phyloP scores from a whole-genome alignment of 2,329 filamentous ascomycete species.

The Aspergillus floridensis region DNA sequence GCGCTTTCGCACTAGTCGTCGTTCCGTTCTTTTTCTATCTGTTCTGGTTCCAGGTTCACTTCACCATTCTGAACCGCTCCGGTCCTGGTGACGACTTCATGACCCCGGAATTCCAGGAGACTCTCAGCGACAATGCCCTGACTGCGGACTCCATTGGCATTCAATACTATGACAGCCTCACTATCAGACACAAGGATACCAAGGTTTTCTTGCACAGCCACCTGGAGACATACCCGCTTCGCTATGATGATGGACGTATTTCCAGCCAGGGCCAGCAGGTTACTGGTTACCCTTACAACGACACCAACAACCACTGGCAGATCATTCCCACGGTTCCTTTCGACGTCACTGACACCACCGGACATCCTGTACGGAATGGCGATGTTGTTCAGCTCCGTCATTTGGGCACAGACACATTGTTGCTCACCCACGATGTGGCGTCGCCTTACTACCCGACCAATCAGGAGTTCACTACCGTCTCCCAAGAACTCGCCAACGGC shows the following conservation, averaged over 20 bases:
- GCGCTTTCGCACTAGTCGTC: constrained; percentile 79
- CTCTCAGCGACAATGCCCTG: constrained; percentile 91
- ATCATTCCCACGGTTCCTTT: constrained; percentile 66
- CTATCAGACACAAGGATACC: constrained; percentile 93
- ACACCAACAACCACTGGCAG: constrained; percentile 99
- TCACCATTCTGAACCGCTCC: constrained; percentile 80
- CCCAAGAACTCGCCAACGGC: constrained; percentile 68
- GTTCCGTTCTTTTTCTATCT: constrained; percentile 97
- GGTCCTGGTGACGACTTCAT: constrained; percentile 98
- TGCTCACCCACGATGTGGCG: constrained; percentile 93
- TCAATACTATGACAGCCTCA: constrained; percentile 85
- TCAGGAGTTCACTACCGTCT: constrained; percentile 91
- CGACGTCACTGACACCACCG: constrained; percentile 55
- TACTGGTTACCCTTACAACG: constrained; percentile 95
- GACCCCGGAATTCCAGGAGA: constrained; percentile 97
- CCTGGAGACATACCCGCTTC: constrained; percentile 79
- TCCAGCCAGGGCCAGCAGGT: constrained; percentile 98
- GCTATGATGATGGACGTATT: constrained; percentile 95
- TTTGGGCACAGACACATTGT: constrained; percentile 76
- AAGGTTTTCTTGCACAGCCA: constrained; percentile 96
- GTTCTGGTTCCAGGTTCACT: constrained; percentile 99
- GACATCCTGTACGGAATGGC: constrained; percentile 72
- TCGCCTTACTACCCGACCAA: constrained; percentile 96
- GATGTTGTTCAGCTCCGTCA: constrained; percentile 86
- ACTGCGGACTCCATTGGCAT: constrained; percentile 80